Percentiles rank a stretch among this genome's conserved stretches.
These are phyloP conservation scores for Leucocoprinus birnbaumii DNA, from an alignment of 768 basidiomycete species.

Conservation along the genomic window DNA sequence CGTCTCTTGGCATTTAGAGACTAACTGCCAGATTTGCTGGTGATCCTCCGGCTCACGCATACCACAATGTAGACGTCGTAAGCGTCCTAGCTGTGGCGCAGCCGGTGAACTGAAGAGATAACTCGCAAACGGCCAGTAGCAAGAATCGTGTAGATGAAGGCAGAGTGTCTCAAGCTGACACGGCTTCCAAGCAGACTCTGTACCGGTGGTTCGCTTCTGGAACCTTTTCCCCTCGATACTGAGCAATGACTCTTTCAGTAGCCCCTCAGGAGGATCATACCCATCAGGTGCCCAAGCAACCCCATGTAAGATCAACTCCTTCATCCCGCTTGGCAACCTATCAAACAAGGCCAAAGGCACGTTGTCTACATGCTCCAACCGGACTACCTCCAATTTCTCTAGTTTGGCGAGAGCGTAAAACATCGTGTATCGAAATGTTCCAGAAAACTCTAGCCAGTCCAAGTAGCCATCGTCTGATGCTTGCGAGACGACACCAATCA, in stretches of 20 bases:
- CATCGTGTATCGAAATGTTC: neutral
- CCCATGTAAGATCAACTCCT: neutral
- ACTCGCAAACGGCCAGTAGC: neutral
- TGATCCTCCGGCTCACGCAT: slow-evolving; percentile 1
- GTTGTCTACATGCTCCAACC: slow-evolving; percentile 3
- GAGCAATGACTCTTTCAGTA: neutral
- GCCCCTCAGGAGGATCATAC: neutral
- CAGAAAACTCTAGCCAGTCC: neutral
- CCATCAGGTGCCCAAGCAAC: slow-evolving; percentile 1
- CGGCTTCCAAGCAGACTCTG: neutral
- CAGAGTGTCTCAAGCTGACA: slow-evolving; percentile 1
- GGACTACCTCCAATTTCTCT: neutral
- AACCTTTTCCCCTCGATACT: neutral
- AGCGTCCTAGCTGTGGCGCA: neutral
- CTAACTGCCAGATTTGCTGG: neutral
- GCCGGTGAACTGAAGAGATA: neutral
- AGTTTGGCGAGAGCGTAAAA: neutral
- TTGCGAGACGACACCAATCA: slow-evolving; percentile 3
- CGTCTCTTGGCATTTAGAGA: neutral
- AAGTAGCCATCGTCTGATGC: slow-evolving; percentile 5
- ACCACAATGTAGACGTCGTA: neutral
- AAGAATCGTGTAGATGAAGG: neutral
- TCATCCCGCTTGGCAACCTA: neutral
- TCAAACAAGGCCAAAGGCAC: neutral
- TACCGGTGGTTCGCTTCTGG: neutral